Evolutionary conservation across 495 filamentous ascomycete species (phyloP).

Genomic region (Neurospora sp.): DNA sequence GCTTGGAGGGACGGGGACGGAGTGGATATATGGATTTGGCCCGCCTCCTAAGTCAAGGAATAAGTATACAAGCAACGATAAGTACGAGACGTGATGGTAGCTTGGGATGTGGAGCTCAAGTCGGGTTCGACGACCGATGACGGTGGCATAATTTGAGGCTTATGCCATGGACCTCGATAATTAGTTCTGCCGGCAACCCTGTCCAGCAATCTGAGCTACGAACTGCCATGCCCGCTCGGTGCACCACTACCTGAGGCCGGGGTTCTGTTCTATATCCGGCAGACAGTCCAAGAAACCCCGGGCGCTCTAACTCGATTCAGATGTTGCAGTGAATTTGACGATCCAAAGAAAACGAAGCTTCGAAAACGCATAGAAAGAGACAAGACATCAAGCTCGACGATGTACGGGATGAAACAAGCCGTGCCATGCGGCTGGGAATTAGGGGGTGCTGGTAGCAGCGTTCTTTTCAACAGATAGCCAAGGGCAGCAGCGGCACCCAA

Average conservation of each 20-base stretch:
- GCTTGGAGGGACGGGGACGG: constrained; percentile 14
- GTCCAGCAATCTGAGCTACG: constrained; percentile 25
- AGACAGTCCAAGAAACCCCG: constrained; percentile 25
- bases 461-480: not conserved
- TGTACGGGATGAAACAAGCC: constrained; percentile 36
- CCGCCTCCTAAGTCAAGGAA: constrained; percentile 32
- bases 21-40: constrained; percentile 30
- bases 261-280: constrained; percentile 40
- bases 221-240: constrained; percentile 35
- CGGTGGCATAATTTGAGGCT: constrained; percentile 47
- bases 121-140: constrained; percentile 36
- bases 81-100: constrained; percentile 40
- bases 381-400: constrained; percentile 33
- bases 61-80: constrained; percentile 35
- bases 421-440: constrained; percentile 38
- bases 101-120: constrained; percentile 35
- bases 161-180: constrained; percentile 39
- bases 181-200: constrained; percentile 22
- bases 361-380: constrained; percentile 36
- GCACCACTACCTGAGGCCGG: constrained; percentile 38
- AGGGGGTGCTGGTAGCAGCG: constrained; percentile 11
- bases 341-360: constrained; percentile 26
- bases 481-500: constrained; percentile 13
- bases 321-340: constrained; percentile 17
- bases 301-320: constrained; percentile 32